Conservation (phyloP, 305 asterid genomes). For the Rubia tinctorum region DNA sequence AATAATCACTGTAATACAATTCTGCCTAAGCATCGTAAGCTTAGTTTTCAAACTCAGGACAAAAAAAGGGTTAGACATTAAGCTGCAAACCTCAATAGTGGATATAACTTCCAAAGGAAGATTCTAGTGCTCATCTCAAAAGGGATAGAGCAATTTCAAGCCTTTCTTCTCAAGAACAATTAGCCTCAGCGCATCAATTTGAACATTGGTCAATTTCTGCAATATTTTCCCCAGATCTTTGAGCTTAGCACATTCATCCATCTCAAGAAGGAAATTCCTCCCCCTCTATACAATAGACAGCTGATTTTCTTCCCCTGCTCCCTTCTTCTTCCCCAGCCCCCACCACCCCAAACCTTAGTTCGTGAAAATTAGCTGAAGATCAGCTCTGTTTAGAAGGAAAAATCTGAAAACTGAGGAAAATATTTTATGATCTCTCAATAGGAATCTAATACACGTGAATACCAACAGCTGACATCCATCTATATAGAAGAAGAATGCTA, state of each 20-base stretch:
- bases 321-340: no score
- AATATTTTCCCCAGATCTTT: conserved; percentile 75
- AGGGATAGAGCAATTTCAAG: conserved; percentile 69
- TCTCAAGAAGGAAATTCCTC: conserved; percentile 46
- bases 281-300: conserved; percentile 74
- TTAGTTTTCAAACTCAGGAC: background rate
- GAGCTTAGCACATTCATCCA: conserved; percentile 47
- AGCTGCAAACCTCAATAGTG: conserved; percentile 45
- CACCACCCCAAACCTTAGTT: no score
- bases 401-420: no score
- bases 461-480: no score
- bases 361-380: no score
- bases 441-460: no score
- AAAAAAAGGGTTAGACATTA: background rate
- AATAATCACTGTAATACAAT: background rate
- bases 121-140: conserved; percentile 64
- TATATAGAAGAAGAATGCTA: no score
- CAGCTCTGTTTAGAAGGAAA: no score
- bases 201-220: conserved; percentile 61
- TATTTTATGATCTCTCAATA: no score
- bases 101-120: conserved; percentile 52
- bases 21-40: background rate
- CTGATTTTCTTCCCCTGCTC: conserved; percentile 11
- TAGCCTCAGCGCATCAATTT: conserved; percentile 66
- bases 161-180: conserved; percentile 54